These are phyloP conservation scores for Chrysochromulina tobinii DNA, from an alignment of 78 protist species.

Conservation along the genomic window DNA sequence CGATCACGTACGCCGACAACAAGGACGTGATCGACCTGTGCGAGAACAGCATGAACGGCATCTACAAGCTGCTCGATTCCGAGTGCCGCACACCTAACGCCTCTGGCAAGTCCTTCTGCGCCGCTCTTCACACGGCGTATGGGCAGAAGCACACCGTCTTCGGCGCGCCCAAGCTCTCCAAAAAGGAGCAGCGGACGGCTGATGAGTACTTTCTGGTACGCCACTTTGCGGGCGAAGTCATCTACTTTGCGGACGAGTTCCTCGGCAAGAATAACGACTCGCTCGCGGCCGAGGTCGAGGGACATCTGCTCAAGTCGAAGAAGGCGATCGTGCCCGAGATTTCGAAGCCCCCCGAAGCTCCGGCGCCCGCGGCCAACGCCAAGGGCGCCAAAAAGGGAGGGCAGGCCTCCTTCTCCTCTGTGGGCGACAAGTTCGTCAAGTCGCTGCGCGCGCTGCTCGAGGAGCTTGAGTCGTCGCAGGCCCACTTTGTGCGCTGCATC, in stretches of 20 bases:
- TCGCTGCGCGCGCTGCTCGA: not conserved
- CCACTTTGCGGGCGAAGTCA: slow-evolving; percentile 92
- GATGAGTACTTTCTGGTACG: not conserved
- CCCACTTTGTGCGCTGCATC: slow-evolving; percentile 6
- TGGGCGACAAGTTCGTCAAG: not conserved
- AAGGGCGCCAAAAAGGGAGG: too few relatives aligned
- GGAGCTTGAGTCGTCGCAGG: not conserved
- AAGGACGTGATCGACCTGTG: not conserved
- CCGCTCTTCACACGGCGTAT: too few relatives aligned
- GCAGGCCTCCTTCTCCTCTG: not conserved
- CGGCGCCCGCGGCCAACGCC: too few relatives aligned
- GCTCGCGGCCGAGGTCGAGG: not conserved
- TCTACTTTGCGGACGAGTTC: slow-evolving; percentile 74
- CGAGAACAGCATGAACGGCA: not conserved
- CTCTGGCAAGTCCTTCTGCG: too few relatives aligned
- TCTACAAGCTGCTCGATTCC: not conserved
- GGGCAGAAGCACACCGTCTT: too few relatives aligned
- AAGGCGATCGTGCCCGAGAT: not conserved
- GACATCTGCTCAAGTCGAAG: not conserved
- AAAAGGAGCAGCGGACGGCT: not conserved
- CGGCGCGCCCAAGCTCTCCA: too few relatives aligned
- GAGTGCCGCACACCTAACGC: not conserved
- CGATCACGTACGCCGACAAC: slow-evolving; percentile 77
- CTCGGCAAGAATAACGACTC: slow-evolving; percentile 79
- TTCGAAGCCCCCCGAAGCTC: not conserved